Conservation (phyloP, 805 yeast species). For the Saturnispora saitoi region DNA sequence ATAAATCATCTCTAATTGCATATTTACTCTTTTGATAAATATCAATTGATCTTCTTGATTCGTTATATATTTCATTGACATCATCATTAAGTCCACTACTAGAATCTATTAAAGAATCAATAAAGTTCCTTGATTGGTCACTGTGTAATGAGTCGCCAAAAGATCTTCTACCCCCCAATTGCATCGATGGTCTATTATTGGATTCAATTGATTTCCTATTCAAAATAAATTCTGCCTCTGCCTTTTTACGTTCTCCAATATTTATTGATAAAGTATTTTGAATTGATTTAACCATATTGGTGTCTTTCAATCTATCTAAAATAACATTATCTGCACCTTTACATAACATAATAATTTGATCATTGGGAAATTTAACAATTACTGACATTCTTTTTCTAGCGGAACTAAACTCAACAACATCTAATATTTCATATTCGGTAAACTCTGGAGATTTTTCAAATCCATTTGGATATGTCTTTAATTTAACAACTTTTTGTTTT, state of each 20-base stretch:
- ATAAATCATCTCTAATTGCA: conserved; percentile 26
- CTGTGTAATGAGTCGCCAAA: conserved; percentile 11
- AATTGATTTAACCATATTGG: conserved; percentile 53
- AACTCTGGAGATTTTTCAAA: conserved; percentile 52
- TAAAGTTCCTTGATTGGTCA: conserved; percentile 10
- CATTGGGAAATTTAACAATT: conserved; percentile 69
- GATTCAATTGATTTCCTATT: conserved; percentile 42
- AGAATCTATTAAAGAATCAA: conserved; percentile 20
- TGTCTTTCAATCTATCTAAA: conserved; percentile 56
- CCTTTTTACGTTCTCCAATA: conserved; percentile 54
- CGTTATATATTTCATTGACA: conserved; percentile 44
- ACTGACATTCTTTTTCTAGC: conserved; percentile 91
- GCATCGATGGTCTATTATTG: conserved; percentile 8
- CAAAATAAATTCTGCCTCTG: conserved; percentile 69
- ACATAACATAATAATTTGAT: conserved; percentile 66
- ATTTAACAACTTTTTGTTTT: conserved; percentile 46
- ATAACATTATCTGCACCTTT: conserved; percentile 96
- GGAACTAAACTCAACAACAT: conserved; percentile 79
- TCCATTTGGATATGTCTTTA: conserved; percentile 80
- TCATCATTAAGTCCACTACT: conserved; percentile 39
- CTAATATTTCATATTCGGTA: conserved; percentile 68
- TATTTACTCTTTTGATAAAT: conserved; percentile 51
- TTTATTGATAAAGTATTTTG: conserved; percentile 52
- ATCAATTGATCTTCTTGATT: conserved; percentile 51
- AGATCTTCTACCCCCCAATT: conserved; percentile 20